Evolutionary conservation across 2,329 filamentous ascomycete genomes (phyloP), one percentile per base, ranked within the genome.

Genomic region (Cladosporium austrohemisphaericum): DNA sequence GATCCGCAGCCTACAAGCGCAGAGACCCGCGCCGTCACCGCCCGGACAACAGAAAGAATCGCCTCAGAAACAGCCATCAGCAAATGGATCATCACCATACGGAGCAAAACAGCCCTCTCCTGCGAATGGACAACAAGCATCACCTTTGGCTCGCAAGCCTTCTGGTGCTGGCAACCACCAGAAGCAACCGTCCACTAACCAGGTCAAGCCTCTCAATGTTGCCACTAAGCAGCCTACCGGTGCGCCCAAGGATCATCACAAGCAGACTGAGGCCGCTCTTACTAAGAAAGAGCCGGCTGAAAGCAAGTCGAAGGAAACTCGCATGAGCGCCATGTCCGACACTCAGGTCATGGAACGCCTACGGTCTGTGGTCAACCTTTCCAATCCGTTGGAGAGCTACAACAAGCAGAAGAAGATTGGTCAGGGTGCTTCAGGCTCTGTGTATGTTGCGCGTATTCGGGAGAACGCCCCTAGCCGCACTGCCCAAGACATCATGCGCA

Each of bases 321-420:
- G 93, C 65, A 96, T 98, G 90, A 97, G 92, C 29, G 94, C 88
- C 60, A 97, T 98, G 93, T 88, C 88, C 8, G 93, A 98, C 71
- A 86, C 80, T 56, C 92, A 98, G 68, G 93, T 98, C 50, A 98
- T 98, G 93, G 85, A 88, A 57, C 93, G 90, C 66, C 78, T 98
- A 47, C 87, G 91, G 65, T 88, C 95, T 57, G 92, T 93, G 6
- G 93, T 98, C 1, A 96, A 91, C 55, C 94, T 95, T 68, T 90
- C 95, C 53, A 91, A 95, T 65, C 93, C 93, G 46, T 86, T 94
- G 61, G 76, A 95, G 57, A 95, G 91, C 19, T 98, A 98, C 75
- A 92, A 91, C 63, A 98, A 98, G 76, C 93, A 97, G 72, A 96
- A 96, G 80, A 98, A 98, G 79, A 97, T 98, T 69, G 93, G 93